Conservation (phyloP, 1,139 yeast genomes). For the Kodamaea fungicola region DNA sequence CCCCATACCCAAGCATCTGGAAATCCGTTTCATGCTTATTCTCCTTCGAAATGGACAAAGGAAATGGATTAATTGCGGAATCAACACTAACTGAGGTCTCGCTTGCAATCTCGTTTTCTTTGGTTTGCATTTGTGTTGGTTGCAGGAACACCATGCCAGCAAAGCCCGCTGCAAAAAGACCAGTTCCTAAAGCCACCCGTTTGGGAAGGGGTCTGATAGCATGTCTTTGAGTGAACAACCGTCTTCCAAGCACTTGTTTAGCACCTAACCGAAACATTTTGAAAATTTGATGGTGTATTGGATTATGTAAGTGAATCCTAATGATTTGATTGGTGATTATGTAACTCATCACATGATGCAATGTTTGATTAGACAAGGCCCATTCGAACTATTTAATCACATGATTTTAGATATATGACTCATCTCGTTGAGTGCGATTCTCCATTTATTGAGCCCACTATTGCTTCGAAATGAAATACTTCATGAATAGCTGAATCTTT, state of each 20-base stretch:
- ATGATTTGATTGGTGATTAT: too few relatives aligned
- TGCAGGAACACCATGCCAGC: neutral
- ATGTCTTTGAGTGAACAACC: neutral
- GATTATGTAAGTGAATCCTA: too few relatives aligned
- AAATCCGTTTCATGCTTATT: slow-evolving; percentile 27
- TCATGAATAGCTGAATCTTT: too few relatives aligned
- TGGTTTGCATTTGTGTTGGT: slow-evolving; percentile 1
- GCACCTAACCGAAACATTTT: slow-evolving; percentile 10
- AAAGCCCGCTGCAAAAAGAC: neutral
- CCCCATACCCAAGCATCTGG: slow-evolving; percentile 71
- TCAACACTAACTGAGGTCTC: slow-evolving; percentile 40
- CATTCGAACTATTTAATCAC: too few relatives aligned
- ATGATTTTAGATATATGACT: too few relatives aligned
- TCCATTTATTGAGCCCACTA: too few relatives aligned
- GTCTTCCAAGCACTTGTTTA: slow-evolving; percentile 2
- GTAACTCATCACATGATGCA: too few relatives aligned
- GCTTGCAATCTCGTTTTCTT: slow-evolving; percentile 1
- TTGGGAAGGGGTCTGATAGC: neutral
- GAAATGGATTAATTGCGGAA: slow-evolving; percentile 50
- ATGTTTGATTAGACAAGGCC: too few relatives aligned
- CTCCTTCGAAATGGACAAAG: slow-evolving; percentile 25
- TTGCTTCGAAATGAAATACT: too few relatives aligned
- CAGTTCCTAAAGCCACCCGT: neutral
- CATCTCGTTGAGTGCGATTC: too few relatives aligned
- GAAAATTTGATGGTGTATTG: neutral